Base-by-base conservation (phyloP, 2,329 filamentous ascomycete genomes). In the Penicillium nordicum region DNA sequence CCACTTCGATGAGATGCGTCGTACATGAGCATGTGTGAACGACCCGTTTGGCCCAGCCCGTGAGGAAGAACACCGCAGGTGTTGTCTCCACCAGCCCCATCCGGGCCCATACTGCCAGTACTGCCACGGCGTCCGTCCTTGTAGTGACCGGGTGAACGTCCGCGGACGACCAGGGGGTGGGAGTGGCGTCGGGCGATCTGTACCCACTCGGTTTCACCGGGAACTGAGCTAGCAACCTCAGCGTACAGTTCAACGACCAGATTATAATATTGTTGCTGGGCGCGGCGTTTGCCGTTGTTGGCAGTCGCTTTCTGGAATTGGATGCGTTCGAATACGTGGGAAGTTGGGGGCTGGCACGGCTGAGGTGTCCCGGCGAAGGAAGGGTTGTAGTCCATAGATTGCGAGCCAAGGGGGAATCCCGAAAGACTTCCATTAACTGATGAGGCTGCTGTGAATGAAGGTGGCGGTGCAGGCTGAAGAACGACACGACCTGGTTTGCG, bases 231-330 rank as follows among this genome's bases (percentile, higher is more conserved):
- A 2, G 84, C 81, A 8, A 90, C 77, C 61, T 92, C 86, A 8
- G 84, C 90, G 73, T 85, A 90, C 1, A 95, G 83, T 70, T 96
- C 91, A 4, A 96, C 87, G 44, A 95, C 84, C n/a, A 97, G 80
- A 66, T 94, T 90, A 68, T 95, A 96, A 72, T 92, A 96, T 66
- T 96, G 92, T 69, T 97, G 92, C 18, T 92, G 90, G 1, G 92
- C 92, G 55, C 92, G 82, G 63, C 92, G 83, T 73, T 96, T 96
- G 45, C 92, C 92, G 64, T 97, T 97, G 76, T 96, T 97, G 25
- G 91, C 90, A 0, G 92, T 96, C 1, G 92, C 92, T 62, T 90
- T 90, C 72, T 96, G 95, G 82, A 96, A 97, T 67, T 96, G 92
- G 50, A 96, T 94, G 11, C 92, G 86, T 70, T 96, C 92, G 69